These are phyloP conservation scores for Brassica incana DNA, from an alignment of 345 rosid species.

Conservation along the genomic window DNA sequence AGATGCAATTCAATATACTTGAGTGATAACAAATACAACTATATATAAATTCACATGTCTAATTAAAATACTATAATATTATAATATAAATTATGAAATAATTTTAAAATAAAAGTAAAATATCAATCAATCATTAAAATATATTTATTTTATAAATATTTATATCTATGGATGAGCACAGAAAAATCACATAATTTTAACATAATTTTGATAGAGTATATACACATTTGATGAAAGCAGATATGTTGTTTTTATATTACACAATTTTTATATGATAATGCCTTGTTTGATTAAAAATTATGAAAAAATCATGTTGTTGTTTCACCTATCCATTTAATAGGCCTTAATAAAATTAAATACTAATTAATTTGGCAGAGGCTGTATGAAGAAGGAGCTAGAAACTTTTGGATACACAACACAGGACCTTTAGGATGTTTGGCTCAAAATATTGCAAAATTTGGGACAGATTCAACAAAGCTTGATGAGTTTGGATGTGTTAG, in stretches of 20 bases:
- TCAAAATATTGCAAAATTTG: slow-evolving; percentile 86
- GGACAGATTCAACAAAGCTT: slow-evolving; percentile 76
- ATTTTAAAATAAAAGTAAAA: too few species aligned
- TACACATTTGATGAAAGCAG: not conserved
- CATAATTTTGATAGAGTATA: not conserved
- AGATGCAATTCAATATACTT: not conserved
- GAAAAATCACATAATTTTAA: not conserved
- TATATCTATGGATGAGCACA: not conserved
- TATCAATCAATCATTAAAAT: too few species aligned
- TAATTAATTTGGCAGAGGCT: slow-evolving; percentile 47
- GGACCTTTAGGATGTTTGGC: slow-evolving; percentile 95
- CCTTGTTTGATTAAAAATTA: not conserved
- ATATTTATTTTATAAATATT: too few species aligned
- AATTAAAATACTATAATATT: too few species aligned
- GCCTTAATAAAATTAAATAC: not conserved
- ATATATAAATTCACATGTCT: not conserved
- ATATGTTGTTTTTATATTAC: not conserved
- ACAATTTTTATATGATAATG: not conserved
- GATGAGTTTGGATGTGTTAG: slow-evolving; percentile 81
- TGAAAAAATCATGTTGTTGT: not conserved
- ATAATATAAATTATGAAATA: too few species aligned
- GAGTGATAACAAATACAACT: not conserved
- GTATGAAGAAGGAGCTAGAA: slow-evolving; percentile 82
- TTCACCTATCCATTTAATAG: not conserved
- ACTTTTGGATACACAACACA: slow-evolving; percentile 93